phyloP scores from a whole-genome alignment of 1,284 basidiomycete genomes.

The Ganoderma sinense region DNA sequence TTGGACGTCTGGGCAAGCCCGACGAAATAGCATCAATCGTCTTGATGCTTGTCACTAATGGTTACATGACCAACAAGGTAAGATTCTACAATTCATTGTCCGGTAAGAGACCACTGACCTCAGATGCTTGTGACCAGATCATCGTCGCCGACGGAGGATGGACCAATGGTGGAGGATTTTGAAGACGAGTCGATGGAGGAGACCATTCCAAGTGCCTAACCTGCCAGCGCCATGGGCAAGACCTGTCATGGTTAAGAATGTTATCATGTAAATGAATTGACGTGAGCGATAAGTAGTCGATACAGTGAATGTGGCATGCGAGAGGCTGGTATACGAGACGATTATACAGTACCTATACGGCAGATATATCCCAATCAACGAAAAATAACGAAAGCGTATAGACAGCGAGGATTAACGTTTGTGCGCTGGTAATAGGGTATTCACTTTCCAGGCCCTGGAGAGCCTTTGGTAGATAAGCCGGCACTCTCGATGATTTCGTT shows the following conservation, averaged over 20 bases:
- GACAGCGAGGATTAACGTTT: constrained; percentile 22
- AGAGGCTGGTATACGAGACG: constrained; percentile 24
- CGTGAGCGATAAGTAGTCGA: constrained; percentile 25
- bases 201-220: neutral
- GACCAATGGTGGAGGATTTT: constrained; percentile 32
- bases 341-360: constrained; percentile 30
- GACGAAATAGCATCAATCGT: constrained; percentile 60
- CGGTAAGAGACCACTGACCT: neutral
- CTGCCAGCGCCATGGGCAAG: constrained; percentile 33
- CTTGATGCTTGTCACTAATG: constrained; percentile 55
- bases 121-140: constrained; percentile 26
- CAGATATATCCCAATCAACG: constrained; percentile 11
- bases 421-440: neutral
- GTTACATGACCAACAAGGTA: constrained; percentile 66
- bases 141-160: constrained; percentile 41
- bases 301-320: constrained; percentile 27
- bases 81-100: constrained; percentile 7
- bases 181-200: neutral
- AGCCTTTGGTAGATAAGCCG: constrained; percentile 44
- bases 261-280: neutral
- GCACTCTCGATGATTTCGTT: constrained; percentile 65
- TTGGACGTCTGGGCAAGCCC: constrained; percentile 57
- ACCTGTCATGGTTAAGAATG: constrained; percentile 19
- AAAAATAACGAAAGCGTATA: constrained; percentile 15
- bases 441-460: constrained; percentile 20